Evolutionary conservation across 1,284 basidiomycete species (phyloP).

Genomic region (Macrocystidia cucumis): DNA sequence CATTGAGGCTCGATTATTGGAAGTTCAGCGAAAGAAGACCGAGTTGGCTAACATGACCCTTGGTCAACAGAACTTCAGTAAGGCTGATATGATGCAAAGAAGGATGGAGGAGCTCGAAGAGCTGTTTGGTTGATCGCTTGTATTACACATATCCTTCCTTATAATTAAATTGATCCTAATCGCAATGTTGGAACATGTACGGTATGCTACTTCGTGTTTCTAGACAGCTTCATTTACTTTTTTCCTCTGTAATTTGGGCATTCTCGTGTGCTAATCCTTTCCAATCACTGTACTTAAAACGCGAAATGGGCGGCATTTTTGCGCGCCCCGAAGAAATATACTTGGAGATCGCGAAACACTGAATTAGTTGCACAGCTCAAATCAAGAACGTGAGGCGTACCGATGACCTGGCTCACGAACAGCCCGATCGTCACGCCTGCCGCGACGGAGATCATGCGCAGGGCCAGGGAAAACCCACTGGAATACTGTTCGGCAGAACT

Average conservation of each 20-base stretch:
- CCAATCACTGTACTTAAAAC: no score
- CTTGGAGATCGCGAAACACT: slow-evolving; percentile 20
- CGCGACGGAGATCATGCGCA: slow-evolving; percentile 82
- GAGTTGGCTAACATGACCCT: slow-evolving; percentile 88
- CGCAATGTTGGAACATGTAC: no score
- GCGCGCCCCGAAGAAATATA: slow-evolving; percentile 68
- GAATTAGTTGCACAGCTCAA: no score
- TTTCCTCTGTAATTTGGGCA: no score
- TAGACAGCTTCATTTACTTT: slow-evolving; percentile 4
- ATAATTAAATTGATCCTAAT: no score
- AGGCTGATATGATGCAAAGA: slow-evolving; percentile 76
- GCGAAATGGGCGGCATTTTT: slow-evolving; percentile 73
- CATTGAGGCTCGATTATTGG: slow-evolving; percentile 83
- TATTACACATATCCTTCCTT: no score
- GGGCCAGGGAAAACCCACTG: slow-evolving; percentile 57
- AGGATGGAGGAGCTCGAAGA: slow-evolving; percentile 78
- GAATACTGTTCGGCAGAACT: slow-evolving; percentile 63
- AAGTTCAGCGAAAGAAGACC: slow-evolving; percentile 94
- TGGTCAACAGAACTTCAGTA: slow-evolving; percentile 72
- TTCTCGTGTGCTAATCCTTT: background rate
- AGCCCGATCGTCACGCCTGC: slow-evolving; percentile 82
- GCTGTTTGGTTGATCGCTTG: slow-evolving; percentile 44
- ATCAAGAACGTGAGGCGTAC: slow-evolving; percentile 17
- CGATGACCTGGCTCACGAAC: slow-evolving; percentile 70
- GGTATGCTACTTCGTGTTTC: slow-evolving; percentile 2